These are phyloP conservation scores for Colletotrichum sp. DNA, from an alignment of 2,329 filamentous ascomycete species.

Conservation along the genomic window DNA sequence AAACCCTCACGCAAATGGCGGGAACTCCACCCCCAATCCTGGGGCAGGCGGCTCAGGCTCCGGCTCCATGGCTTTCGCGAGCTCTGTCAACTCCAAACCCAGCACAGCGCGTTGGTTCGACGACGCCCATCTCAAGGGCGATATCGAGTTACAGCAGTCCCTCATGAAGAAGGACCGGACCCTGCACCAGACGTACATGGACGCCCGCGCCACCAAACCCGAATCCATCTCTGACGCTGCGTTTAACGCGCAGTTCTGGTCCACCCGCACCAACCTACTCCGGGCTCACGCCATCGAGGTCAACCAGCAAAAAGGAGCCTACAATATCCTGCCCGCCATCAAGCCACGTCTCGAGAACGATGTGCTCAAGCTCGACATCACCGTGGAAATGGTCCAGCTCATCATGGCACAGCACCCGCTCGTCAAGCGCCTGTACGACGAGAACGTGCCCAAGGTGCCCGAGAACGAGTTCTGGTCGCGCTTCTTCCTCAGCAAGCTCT, in stretches of 20 bases:
- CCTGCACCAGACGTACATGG: constrained; percentile 85
- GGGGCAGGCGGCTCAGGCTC: constrained; percentile 45
- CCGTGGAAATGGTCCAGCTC: constrained; percentile 88
- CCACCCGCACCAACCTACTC: constrained; percentile 82
- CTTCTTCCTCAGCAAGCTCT: constrained; percentile 90
- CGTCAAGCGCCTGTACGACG: constrained; percentile 89
- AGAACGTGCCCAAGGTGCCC: constrained; percentile 82
- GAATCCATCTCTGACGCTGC: constrained; percentile 80
- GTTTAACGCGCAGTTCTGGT: constrained; percentile 95
- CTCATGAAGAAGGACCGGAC: constrained; percentile 80
- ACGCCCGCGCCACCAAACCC: constrained; percentile 82
- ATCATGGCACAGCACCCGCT: constrained; percentile 94
- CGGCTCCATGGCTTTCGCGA: constrained; percentile 79
- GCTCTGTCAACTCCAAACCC: constrained; percentile 62
- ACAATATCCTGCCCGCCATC: constrained; percentile 91
- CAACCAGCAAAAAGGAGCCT: constrained; percentile 84
- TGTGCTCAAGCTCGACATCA: constrained; percentile 81
- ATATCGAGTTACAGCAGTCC: constrained; percentile 85
- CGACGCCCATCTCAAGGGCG: constrained; percentile 76
- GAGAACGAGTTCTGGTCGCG: constrained; percentile 90
- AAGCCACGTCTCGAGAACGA: constrained; percentile 80
- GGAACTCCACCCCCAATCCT: neutral
- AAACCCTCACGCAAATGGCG: constrained; percentile 28
- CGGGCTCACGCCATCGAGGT: constrained; percentile 90
- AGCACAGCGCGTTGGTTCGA: constrained; percentile 76